Base-by-base conservation (phyloP, 1,284 basidiomycete genomes). In the Ustilago trichophora region DNA sequence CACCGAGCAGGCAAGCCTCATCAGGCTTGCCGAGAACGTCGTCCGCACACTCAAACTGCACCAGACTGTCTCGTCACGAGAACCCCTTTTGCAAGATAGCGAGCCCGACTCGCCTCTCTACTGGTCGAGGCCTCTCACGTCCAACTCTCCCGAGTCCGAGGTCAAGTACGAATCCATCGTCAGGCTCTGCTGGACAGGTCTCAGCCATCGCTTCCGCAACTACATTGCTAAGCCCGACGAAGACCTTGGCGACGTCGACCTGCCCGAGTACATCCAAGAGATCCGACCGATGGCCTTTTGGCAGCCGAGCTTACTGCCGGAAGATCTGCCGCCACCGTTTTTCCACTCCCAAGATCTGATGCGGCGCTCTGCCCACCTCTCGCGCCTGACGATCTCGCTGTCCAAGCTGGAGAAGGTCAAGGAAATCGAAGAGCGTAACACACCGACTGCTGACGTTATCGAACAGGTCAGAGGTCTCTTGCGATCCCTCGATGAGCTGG, bases 141-240 rank as follows among this genome's bases (percentile, higher is more conserved):
- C 62, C 24, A 43, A 51, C 13, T 62, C 62, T 13, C 49, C 62
- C 19, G 63, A 71, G 50, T 46, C 63, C 12, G 68, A 71, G 35
- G 49, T 71, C 57, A 71, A 66, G 68, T 71, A 66, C 44, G 68
- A 71, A 13, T 71, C 68, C 5, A 54, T 71, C 25, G 68, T 71
- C 3, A 49, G 68, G 6, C 45, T 71, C 3, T 65, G 62, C 31
- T 71, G 68, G 68, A 71, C 63, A 4, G 53, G 57, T 8, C 47
- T 62, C 31, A 71, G 68, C 33, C 68, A 66, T 31, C 57, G 68
- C 6, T 58, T 54, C 35, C 68, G 68, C 40, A 56, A 50, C 19
- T 55, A 62, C 44, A 71, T 71, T n/a, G 62, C 63, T 3, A 34
- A 58, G 26, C 68, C 68, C 6, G 68, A 71, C 31, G 53, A 71